Base-by-base conservation (phyloP, 1,139 yeast species). In the Kodamaea anthophila region DNA sequence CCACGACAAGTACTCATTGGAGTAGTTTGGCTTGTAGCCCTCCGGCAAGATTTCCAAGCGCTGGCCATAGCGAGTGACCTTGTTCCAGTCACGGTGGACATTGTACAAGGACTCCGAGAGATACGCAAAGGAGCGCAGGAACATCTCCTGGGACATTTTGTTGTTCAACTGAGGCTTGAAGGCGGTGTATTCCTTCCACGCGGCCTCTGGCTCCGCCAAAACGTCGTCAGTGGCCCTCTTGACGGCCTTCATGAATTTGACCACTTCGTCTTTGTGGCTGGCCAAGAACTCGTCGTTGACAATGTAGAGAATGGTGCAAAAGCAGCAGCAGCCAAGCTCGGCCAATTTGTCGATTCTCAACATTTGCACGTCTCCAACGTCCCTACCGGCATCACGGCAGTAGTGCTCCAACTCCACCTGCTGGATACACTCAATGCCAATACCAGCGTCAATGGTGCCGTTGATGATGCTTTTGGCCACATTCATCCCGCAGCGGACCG, bases 401-500 rank as follows among this genome's bases (percentile, higher is more conserved):
- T 68, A 67, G 41, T 70, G 74, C 46, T 70, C 77, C 44, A 72
- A 58, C 46, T 72, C 74, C 24, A 72, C 77, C 50, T 69, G 76
- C 49, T 72, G 77, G 46, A 72, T 69, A 49, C 76, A 70, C 47
- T 72, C 78, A 37, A 72, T 68, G 41, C 78, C 77, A 45, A 71
- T 65, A 33, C 77, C 77, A 33, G 77, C 77, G 47, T 72, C 75
- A 32, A 72, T 70, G 39, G 61, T 58, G 21, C 76, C 77, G 35
- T 70, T 74, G 34, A 72, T 65, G 42, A 72, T 70, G 42, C 63
- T 64, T 44, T 69, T 70, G 35, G 77, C 74, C 29, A 72, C 77
- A 42, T 72, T 72, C 78, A 72, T 72, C 30, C 78, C 77, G 42
- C 77, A 70, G 48, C 77, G 60, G 29, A 72, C 74, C n/a, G 77